Evolutionary conservation across 2,329 filamentous ascomycete genomes (phyloP).

Genomic region (Fusarium avenaceum): DNA sequence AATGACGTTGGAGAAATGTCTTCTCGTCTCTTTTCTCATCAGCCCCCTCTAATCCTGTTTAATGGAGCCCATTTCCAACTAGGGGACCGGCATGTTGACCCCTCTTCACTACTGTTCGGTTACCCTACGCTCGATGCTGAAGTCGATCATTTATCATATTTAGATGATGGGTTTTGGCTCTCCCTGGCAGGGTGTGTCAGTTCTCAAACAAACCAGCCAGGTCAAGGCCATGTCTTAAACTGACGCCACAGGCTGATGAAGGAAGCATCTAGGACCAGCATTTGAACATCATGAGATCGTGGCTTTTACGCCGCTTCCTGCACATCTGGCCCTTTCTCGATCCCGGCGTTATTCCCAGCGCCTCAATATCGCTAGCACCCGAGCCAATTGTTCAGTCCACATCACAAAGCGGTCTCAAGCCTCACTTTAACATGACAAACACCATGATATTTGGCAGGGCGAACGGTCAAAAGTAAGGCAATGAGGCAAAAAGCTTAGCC

Average conservation of each 20-base stretch:
- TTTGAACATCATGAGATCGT: constrained; percentile 29
- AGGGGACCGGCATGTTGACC: constrained; percentile 12
- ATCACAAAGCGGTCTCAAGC: constrained; percentile 22
- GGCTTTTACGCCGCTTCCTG: constrained; percentile 27
- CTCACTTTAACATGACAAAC: constrained; percentile 23
- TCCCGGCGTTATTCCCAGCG: constrained; percentile 26
- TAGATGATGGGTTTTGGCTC: constrained; percentile 6
- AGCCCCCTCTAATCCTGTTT: constrained; percentile 21
- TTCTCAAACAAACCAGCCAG: constrained; percentile 5
- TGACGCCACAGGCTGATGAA: constrained; percentile 21
- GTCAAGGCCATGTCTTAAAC: constrained; percentile 5
- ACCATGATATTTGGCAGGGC: constrained; percentile 30
- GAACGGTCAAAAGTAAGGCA: constrained; percentile 19
- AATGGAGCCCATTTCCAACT: constrained; percentile 21
- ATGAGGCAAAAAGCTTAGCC: constrained; percentile 21
- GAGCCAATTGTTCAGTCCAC: constrained; percentile 20
- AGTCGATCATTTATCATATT: constrained; percentile 40
- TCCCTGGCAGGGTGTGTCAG: constrained; percentile 11
- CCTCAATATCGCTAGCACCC: constrained; percentile 29
- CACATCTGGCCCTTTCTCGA: constrained; percentile 32
- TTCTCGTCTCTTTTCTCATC: constrained; percentile 40
- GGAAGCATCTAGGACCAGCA: constrained; percentile 16
- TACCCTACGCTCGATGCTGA: constrained; percentile 21
- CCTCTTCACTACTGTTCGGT: constrained; percentile 20
- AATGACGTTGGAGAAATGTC: constrained; percentile 18